Base-by-base conservation (phyloP, 129 eudicot species). In the Sambucus nigra region DNA sequence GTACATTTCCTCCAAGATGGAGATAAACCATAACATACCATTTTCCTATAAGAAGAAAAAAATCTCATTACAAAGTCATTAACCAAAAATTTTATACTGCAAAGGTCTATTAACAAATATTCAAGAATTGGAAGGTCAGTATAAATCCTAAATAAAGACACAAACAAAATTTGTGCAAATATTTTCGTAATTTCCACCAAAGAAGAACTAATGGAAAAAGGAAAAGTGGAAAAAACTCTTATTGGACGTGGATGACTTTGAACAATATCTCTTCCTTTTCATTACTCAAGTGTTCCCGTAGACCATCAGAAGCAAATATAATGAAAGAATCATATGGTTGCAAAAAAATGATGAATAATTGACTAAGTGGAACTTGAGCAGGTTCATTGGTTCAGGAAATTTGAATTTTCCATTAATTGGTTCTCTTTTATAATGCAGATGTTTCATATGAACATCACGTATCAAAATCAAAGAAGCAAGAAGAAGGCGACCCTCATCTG, bases 271-370 rank as follows among this genome's bases (percentile, higher is more conserved):
- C 91, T 24, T 84, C 91, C 50, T 67, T 75, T 74, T 82, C 84
- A 49, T 82, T 82, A 58, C 72, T 78, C 69, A 82, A 62, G 72
- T 82, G 92, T 51, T 82, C 92, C 92, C 92, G 78, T 65, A 82
- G 67, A 60, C 92, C 92, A 50, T 82, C 92, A 61, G 91, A 81
- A 70, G 91, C 91, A 70, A 77, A 81, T 56, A 81, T 81, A 40
- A 81, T 73, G 70, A 82, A 82, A 51, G 76, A 71, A 73, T 82
- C 92, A 55, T 66, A 53, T 18, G 77, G 82, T 29, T 82, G 85
- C 50, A n/a, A 82, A 76, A 42, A 72, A 67, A 65, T 82, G 92
- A 41, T 66, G 40, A n/a, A 82, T 50, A 53, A 82, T 74, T 63
- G 92, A 51, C 40, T 85, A 85, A 44, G 61, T 62, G n/a, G 92